phyloP scores from a whole-genome alignment of 2,329 filamentous ascomycete species.

The Plenodomus tracheiphilus region DNA sequence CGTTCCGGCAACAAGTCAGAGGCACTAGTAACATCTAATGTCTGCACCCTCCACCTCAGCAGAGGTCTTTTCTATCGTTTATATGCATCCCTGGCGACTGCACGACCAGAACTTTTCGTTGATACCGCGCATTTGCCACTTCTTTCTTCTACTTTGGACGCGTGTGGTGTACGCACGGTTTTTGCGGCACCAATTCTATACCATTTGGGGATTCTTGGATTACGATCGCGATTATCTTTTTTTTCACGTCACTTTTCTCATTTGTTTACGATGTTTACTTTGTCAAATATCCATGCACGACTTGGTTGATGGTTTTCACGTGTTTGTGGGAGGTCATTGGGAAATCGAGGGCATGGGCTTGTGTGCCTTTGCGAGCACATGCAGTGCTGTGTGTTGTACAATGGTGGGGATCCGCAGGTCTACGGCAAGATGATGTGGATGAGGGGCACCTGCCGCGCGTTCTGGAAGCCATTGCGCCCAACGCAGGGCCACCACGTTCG shows the following conservation, averaged over 20 bases:
- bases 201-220: conserved; percentile 20
- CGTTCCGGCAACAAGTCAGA: conserved; percentile 34
- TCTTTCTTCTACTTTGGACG: conserved; percentile 12
- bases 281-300: not conserved
- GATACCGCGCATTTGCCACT: conserved; percentile 24
- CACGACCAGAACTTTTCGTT: conserved; percentile 14
- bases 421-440: not conserved
- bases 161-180: conserved; percentile 14
- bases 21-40: conserved; percentile 40
- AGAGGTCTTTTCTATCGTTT: conserved; percentile 31
- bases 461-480: not conserved
- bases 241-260: conserved; percentile 24
- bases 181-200: conserved; percentile 12
- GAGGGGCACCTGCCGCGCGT: not conserved
- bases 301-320: not conserved
- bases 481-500: not conserved
- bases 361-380: too few species aligned
- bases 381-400: not conserved
- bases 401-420: not conserved
- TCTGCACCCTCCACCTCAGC: conserved; percentile 30
- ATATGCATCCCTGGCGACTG: conserved; percentile 25
- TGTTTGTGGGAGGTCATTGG: not conserved
- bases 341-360: not conserved
- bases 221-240: conserved; percentile 15
- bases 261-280: conserved; percentile 19